Evolutionary conservation across 2,329 filamentous ascomycete species (phyloP), one percentile per base, ranked within the genome.

Genomic region (Capronia coronata): DNA sequence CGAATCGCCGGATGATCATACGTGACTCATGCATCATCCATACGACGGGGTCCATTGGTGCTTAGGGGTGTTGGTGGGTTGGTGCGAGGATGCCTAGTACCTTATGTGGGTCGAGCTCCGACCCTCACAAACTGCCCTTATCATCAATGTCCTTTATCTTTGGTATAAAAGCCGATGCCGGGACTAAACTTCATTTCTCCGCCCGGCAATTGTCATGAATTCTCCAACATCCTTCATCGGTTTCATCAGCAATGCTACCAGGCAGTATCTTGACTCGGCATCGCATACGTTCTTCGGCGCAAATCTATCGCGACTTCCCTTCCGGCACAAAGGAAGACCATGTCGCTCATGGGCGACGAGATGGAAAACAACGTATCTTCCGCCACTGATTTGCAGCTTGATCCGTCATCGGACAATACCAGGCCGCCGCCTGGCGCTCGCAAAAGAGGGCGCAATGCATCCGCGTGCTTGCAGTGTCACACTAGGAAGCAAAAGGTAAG

Each of bases 401-500:
- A 11, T 40, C 37, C 37, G 18, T 21, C 37, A 10, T 40, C 37
- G 37, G 37, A n/a, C 16, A 40, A 40, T 40, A 6, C 16, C 2
- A 40, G 10, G 37, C 37, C 16, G 37, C 37, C 14, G 37, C 37
- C 37, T 21, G 18, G 37, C 16, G 18, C 16, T 40, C 37, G 37
- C 37, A 40, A 40, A 40, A 21, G 37, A 40, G 37, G 37, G 5
- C 37, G 37, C 14, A 40, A 40, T 40, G 37, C 37, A 3, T 40
- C 37, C 23, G 37, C 37, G 4, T 40, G 37, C 18, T 22, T 18
- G 18, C 37, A 40, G 37, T 40, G 37, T 40, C 37, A 40, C 37
- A 40, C 37, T 21, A 40, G 37, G 21, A 40, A 40, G n/a, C 37
- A 40, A 21, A 40, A 40, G 37, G 37, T 40, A 10, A 40, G 37